These are phyloP conservation scores for Chlorella sp. DNA, from an alignment of 139 green algal genomes.

Conservation along the genomic window DNA sequence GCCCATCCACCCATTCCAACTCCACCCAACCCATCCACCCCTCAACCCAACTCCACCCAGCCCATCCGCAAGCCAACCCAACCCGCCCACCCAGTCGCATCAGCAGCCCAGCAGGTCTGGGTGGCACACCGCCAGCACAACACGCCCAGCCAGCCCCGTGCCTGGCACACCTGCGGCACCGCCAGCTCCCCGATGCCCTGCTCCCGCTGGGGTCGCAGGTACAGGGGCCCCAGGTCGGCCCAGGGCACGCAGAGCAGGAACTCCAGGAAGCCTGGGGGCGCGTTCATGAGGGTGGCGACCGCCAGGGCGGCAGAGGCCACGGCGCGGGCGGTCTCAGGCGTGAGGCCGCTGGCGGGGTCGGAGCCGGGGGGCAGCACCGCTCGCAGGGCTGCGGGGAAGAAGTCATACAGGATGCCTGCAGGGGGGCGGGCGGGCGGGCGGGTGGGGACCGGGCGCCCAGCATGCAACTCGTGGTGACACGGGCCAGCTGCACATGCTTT, in stretches of 20 bases:
- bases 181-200: background rate
- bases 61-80: background rate
- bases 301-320: slow-evolving; percentile 38
- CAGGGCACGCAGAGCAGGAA: slow-evolving; percentile 84
- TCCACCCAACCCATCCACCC: background rate
- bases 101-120: no score
- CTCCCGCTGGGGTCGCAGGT: slow-evolving; percentile 1
- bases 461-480: background rate
- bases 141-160: background rate
- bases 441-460: background rate
- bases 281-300: slow-evolving; percentile 69
- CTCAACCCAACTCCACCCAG: no score
- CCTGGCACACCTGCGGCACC: background rate
- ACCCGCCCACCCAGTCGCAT: background rate
- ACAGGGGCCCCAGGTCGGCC: slow-evolving; percentile 62
- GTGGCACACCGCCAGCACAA: background rate
- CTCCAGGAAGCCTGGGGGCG: slow-evolving; percentile 76
- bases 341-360: background rate
- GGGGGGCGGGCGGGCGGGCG: background rate
- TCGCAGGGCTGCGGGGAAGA: slow-evolving; percentile 33
- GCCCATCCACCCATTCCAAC: background rate
- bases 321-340: background rate
- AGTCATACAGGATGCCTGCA: slow-evolving; percentile 44
- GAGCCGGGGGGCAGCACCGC: background rate
- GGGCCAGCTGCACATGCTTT: no score